Evolutionary conservation across 2,329 filamentous ascomycete species (phyloP).

Genomic region (Venturia nashicola): DNA sequence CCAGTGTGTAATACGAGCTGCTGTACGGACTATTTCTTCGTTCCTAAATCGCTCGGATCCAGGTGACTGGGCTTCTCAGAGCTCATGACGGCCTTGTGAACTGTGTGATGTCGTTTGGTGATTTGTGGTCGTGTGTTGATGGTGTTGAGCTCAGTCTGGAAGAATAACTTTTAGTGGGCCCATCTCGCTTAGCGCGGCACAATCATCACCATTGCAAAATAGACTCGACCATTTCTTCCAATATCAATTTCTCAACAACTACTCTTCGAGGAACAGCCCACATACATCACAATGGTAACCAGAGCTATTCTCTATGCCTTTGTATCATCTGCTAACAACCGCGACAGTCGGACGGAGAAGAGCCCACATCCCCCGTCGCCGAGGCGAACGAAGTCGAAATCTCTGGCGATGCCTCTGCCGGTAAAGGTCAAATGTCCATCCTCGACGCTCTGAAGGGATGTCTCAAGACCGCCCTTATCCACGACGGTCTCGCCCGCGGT

Average conservation of each 20-base stretch:
- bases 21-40: slow-evolving; percentile 12
- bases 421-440: slow-evolving; percentile 89
- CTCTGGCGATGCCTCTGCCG: slow-evolving; percentile 68
- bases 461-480: slow-evolving; percentile 96
- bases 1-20: neutral
- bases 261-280: slow-evolving; percentile 11
- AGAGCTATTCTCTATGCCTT: neutral
- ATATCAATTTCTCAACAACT: slow-evolving; percentile 2
- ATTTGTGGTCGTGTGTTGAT: neutral
- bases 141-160: neutral
- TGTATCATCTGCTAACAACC: neutral
- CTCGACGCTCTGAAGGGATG: slow-evolving; percentile 98
- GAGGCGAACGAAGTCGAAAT: slow-evolving; percentile 89
- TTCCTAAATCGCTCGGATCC: slow-evolving; percentile 11
- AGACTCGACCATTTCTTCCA: neutral
- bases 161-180: neutral
- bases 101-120: neutral
- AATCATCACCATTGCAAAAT: neutral
- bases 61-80: slow-evolving; percentile 6
- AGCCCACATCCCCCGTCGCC: slow-evolving; percentile 72
- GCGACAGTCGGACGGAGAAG: slow-evolving; percentile 98
- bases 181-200: slow-evolving; percentile 1
- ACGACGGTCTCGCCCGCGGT: slow-evolving; percentile 97
- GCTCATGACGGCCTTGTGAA: neutral
- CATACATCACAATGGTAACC: slow-evolving; percentile 5